Base-by-base conservation (phyloP, 495 filamentous ascomycete species). In the Penicillium coffeae region DNA sequence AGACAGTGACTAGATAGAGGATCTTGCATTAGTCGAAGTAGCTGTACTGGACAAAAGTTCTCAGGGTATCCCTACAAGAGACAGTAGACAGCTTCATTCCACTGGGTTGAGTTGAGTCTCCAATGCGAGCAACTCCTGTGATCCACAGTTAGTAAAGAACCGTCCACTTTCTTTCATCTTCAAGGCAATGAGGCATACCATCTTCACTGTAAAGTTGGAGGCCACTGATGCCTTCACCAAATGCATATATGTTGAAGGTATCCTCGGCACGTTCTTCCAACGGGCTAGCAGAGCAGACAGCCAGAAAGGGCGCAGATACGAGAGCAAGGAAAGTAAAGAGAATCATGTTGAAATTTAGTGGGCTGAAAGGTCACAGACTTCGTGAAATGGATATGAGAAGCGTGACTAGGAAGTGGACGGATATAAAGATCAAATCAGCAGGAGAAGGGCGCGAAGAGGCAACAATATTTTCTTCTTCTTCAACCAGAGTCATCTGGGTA, bases 241-340 rank as follows among this genome's bases (percentile, higher is more conserved):
- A 72, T 5, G 65, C 64, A 22, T 66, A 71, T 1, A 72, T 51
- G 14, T n/a, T 32, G 47, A 71, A 69, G n/a, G 30, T n/a, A 15
- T 42, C 40, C 4, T 30, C 25, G 25, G 25, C 25, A 13, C 52
- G 52, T 16, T 21, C 39, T 9, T 48, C 36, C 7, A 52, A 30
- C 15, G 52, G 56, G 1, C 33, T 33, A 18, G 52, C 45, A 27
- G 36, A 48, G 22, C 55, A 47, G 21, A 49, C 2, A n/a, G 45
- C n/a, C 13, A 21, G 40, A 7, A 47, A 39, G 10, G 33, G 12
- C 9, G 50, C 20, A 35, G 42, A 13, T 21, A 20, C 8, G 30
- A 16, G n/a, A 16, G 51, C 9, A 21, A 27, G 12, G 32, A 15
- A 13, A 32, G 20, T 13, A 25, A 21, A 27, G 9, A 1, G 9